Conservation (phyloP, 305 asterid species). For the Fraxinus velutina region DNA sequence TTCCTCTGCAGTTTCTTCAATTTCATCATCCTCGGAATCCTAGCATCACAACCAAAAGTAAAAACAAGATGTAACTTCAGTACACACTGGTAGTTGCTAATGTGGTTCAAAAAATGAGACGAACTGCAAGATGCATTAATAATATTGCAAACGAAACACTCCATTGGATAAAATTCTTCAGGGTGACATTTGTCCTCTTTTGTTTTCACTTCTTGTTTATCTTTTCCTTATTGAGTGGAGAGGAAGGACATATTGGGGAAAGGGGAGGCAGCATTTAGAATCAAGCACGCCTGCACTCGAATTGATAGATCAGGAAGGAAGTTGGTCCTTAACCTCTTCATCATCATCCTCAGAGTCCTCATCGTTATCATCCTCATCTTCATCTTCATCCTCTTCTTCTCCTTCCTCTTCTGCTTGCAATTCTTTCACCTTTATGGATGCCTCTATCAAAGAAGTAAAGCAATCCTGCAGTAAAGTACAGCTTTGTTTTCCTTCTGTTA, state of each 20-base stretch:
- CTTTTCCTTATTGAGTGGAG: not conserved
- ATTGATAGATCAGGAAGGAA: not conserved
- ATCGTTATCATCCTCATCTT: conserved; percentile 23
- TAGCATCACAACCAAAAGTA: conserved; percentile 7
- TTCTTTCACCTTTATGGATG: conserved; percentile 33
- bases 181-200: not conserved
- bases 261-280: not conserved
- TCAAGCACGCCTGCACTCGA: not conserved
- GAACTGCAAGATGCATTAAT: not conserved
- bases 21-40: conserved; percentile 45
- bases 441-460: conserved; percentile 35
- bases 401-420: conserved; percentile 34
- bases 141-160: not conserved
- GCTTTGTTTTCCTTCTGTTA: conserved; percentile 21
- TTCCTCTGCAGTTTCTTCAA: conserved; percentile 46
- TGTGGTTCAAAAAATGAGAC: not conserved
- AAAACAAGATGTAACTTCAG: not conserved
- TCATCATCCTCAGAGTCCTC: conserved; percentile 39
- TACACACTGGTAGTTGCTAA: not conserved
- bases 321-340: conserved; percentile 21
- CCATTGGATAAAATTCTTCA: not conserved
- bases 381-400: conserved; percentile 27
- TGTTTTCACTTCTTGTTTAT: not conserved
- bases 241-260: not conserved
- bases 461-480: conserved; percentile 25